Conservation (phyloP, 2,329 filamentous ascomycete species). For the Paraphaeosphaeria minitans region DNA sequence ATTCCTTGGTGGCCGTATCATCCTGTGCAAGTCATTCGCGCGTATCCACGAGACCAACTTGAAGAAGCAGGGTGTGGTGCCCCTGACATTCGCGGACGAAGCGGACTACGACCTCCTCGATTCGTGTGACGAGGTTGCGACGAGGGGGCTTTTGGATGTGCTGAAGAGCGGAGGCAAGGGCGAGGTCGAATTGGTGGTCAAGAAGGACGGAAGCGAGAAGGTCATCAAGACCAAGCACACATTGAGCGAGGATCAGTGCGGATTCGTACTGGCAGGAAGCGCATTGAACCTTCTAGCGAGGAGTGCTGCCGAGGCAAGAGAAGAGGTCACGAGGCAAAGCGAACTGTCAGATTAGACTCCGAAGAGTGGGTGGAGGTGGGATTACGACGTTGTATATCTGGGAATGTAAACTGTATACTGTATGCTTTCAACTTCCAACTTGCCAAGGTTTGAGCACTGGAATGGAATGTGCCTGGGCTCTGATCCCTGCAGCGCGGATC, state of each 20-base stretch:
- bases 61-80: slow-evolving; percentile 97
- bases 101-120: slow-evolving; percentile 83
- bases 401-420: slow-evolving; percentile 1
- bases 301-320: slow-evolving; percentile 53
- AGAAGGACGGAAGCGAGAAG: slow-evolving; percentile 65
- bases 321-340: slow-evolving; percentile 43
- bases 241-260: slow-evolving; percentile 86
- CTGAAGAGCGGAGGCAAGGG: slow-evolving; percentile 78
- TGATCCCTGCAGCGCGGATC: background rate
- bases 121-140: slow-evolving; percentile 82
- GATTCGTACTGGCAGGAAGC: slow-evolving; percentile 90
- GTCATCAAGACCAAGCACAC: slow-evolving; percentile 82
- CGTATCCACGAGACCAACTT: slow-evolving; percentile 95
- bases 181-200: slow-evolving; percentile 67
- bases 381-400: slow-evolving; percentile 1
- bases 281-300: slow-evolving; percentile 86
- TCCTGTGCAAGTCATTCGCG: slow-evolving; percentile 85
- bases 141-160: slow-evolving; percentile 82
- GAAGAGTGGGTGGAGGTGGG: background rate
- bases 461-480: slow-evolving; percentile 1
- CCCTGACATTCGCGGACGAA: slow-evolving; percentile 87
- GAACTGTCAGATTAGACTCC: slow-evolving; percentile 46
- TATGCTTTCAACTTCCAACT: background rate
- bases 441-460: background rate
- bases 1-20: slow-evolving; percentile 85